Evolutionary conservation across 768 basidiomycete genomes (phyloP), one percentile per base, ranked within the genome.

Genomic region (Leccinum longicurvipes): DNA sequence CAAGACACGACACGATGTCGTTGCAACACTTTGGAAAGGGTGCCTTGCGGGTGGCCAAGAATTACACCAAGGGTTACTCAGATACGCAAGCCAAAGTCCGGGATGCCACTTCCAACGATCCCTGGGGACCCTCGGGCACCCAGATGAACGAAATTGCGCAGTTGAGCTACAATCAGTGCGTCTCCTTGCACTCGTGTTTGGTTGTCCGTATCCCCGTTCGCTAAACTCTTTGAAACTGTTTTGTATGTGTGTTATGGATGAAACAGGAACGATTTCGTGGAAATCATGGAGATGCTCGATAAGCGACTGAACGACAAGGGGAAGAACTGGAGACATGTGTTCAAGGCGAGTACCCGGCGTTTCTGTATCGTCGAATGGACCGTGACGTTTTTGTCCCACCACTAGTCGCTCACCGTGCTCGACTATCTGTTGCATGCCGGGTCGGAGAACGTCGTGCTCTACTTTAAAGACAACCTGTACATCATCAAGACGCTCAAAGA

Each of bases 271-370:
- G 95, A 98, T 66, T 99, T 99, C 71, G 93, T 98, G 12, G 97
- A 99, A 76, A 92, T 99, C 67, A 98, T 99, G 93, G 97, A 99
- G 78, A 97, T 98, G 93, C 81, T 99, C 48, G 97, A 98, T 75
- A 98, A 99, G 74, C 86, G 97, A 50, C 76, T 99, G 59, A 94
- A 94, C 64, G 97, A 99, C 77, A 98, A 97, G 79, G 97, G 97
- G 34, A 98, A 98, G 84, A 98, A 98, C 66, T 99, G 97, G 97
- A 83, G 96, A 51, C 97, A 99, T 78, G 96, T 98, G 55, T 98
- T 97, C 83, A 98, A 98, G 81, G 93, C 87, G 54, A 56, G 79
- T 62, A 78, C 61, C n/a, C 23, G n/a, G n/a, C 46, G 7, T 28
- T 50, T 29, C 28, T 41, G 19, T 41, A 19, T 41, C 39, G 19